phyloP scores from a whole-genome alignment of 148 eudicot species.

The Camellia lanceoleosa region DNA sequence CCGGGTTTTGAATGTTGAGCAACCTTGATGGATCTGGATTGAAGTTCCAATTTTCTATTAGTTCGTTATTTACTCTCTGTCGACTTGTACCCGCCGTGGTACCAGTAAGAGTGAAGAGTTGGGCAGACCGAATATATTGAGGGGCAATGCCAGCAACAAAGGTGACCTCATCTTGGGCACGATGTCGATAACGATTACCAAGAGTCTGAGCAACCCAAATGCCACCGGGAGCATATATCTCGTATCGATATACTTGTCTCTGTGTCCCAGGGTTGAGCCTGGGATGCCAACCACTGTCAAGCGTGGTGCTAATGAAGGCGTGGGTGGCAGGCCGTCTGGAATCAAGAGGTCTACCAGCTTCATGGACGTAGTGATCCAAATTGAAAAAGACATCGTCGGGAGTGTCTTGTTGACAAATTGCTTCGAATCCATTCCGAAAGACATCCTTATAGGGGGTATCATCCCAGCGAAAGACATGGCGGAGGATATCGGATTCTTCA shows the following conservation, averaged over 20 bases:
- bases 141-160: conserved; percentile 4
- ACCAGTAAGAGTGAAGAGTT: neutral
- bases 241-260: conserved; percentile 17
- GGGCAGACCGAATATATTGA: neutral
- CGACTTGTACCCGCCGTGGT: neutral
- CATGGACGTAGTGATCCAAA: conserved; percentile 15
- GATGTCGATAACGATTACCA: neutral
- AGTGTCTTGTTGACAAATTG: conserved; percentile 7
- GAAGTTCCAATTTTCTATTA: neutral
- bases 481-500: conserved; percentile 8
- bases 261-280: neutral
- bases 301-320: conserved; percentile 23
- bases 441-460: neutral
- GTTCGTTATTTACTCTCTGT: neutral
- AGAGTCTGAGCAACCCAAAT: conserved; percentile 23
- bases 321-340: neutral
- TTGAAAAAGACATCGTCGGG: conserved; percentile 2
- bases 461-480: conserved; percentile 22
- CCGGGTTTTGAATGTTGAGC: neutral
- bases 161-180: conserved; percentile 11
- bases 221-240: conserved; percentile 26
- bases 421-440: conserved; percentile 17
- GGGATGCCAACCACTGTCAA: conserved; percentile 18
- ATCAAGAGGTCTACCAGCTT: conserved; percentile 10
- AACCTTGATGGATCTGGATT: conserved; percentile 10